Conservation (phyloP, 345 rosid species). For the Euphorbia lathyris region DNA sequence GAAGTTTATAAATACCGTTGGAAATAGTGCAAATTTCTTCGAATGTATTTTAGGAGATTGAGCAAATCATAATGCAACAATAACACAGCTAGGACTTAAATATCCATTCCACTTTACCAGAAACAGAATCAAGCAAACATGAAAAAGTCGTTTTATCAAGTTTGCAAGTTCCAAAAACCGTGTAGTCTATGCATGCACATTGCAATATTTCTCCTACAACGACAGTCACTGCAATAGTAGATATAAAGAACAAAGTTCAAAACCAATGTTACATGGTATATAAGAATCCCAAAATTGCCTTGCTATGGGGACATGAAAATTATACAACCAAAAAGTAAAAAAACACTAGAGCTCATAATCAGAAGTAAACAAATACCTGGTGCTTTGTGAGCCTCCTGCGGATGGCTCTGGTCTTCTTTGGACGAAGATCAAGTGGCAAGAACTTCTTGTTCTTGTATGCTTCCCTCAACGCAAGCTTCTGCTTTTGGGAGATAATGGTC, state of each 20-base stretch:
- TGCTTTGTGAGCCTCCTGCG: slow-evolving; percentile 89
- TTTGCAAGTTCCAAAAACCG: too few species aligned
- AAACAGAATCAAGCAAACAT: background rate
- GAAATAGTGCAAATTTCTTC: too few species aligned
- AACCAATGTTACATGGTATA: too few species aligned
- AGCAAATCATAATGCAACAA: background rate
- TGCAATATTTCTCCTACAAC: too few species aligned
- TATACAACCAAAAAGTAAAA: background rate
- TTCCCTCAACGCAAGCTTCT: slow-evolving; percentile 81
- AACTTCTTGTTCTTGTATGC: slow-evolving; percentile 75
- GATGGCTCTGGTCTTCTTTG: slow-evolving; percentile 95
- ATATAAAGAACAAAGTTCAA: too few species aligned
- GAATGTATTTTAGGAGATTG: too few species aligned
- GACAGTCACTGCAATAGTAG: too few species aligned
- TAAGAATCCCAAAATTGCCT: too few species aligned
- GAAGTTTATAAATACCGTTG: background rate
- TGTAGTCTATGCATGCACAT: too few species aligned
- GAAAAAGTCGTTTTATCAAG: background rate
- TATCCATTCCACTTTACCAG: background rate
- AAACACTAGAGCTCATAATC: background rate
- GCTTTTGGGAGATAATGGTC: slow-evolving; percentile 89
- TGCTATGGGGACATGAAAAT: too few species aligned
- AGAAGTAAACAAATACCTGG: slow-evolving; percentile 46
- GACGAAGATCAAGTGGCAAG: slow-evolving; percentile 88
- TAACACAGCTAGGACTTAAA: background rate